Base-by-base conservation (phyloP, 2,329 filamentous ascomycete genomes). In the Phialemoniopsis sp. region DNA sequence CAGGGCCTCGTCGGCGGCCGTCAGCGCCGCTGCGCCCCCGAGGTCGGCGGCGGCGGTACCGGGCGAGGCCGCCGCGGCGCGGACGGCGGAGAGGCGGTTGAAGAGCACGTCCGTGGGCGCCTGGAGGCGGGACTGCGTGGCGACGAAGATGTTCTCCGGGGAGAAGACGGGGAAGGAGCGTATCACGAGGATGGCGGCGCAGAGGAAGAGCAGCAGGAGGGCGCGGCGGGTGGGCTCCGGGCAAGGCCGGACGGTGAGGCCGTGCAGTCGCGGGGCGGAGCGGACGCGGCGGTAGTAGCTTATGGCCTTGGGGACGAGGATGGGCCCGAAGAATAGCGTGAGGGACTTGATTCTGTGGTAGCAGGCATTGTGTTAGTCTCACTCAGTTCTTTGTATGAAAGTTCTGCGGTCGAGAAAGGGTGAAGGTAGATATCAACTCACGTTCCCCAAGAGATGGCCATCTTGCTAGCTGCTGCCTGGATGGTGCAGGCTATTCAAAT, bases 101-200 rank as follows among this genome's bases (percentile, higher is more conserved):
- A 95, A 93, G 44, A 97, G 74, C 28, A 94, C 82, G 55, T 91
- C 87, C 32, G 79, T 83, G n/a, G 89, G 82, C 32, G 87, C 91
- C 53, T 89, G 86, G 14, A 97, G 79, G 28, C 90, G 87, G 37
- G 88, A 93, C 41, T 81, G 72, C 1, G 91, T 96, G 14, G 70
- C 62, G 21, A 62, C 56, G 71, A 97, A 95, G 60, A 97, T 69
- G 64, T 96, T 96, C 57, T 88, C 81, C 5, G 87, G 85, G 6
- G 78, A 69, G 54, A 89, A 82, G 42, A 66, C 47, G 1, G 88
- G 36, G 0, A 91, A 65, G 13, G 85, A 82, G 42, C 79, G 73
- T 42, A 82, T 52, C 37, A 87, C 60, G 50, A 76, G 55, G 4
- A 64, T 50, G 14, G 63, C 46, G 49, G 66, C 53, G 33, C 71